Evolutionary conservation across 2,329 filamentous ascomycete species (phyloP).

Genomic region (Phoma sp.): DNA sequence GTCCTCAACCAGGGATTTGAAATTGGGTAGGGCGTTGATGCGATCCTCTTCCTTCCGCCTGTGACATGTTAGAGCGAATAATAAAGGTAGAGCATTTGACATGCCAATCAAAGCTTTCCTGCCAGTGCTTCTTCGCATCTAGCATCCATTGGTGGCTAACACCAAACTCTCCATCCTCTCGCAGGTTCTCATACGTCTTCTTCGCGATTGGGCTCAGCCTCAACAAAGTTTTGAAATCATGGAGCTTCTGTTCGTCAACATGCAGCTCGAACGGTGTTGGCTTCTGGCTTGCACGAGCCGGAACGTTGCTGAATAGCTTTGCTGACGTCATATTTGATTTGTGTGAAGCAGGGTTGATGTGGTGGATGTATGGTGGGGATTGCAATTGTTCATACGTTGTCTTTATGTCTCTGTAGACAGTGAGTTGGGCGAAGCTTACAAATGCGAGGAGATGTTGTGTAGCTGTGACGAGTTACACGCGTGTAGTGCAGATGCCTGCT

Average conservation of each 20-base stretch:
- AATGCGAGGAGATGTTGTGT: background rate
- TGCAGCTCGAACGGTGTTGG: constrained; percentile 36
- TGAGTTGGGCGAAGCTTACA: background rate
- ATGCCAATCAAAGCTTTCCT: constrained; percentile 46
- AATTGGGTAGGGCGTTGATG: constrained; percentile 62
- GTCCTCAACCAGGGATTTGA: constrained; percentile 53
- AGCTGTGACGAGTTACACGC: constrained; percentile 6
- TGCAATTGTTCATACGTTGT: background rate
- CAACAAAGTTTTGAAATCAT: constrained; percentile 40
- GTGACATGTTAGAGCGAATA: background rate
- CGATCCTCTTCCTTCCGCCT: constrained; percentile 51
- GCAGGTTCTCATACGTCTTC: constrained; percentile 39
- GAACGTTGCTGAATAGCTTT: constrained; percentile 25
- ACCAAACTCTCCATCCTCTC: constrained; percentile 39
- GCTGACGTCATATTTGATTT: constrained; percentile 22
- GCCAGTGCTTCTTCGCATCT: constrained; percentile 40
- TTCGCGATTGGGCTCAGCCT: constrained; percentile 40
- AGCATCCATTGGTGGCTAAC: constrained; percentile 42
- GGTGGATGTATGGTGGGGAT: background rate
- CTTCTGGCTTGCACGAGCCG: constrained; percentile 23
- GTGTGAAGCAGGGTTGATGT: background rate
- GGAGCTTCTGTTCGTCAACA: constrained; percentile 36
- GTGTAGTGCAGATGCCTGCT: constrained; percentile 5
- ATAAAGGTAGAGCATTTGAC: background rate
- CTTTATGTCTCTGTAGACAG: background rate